Evolutionary conservation across 306 rosid genomes (phyloP).

Genomic region (Cercis canadensis): DNA sequence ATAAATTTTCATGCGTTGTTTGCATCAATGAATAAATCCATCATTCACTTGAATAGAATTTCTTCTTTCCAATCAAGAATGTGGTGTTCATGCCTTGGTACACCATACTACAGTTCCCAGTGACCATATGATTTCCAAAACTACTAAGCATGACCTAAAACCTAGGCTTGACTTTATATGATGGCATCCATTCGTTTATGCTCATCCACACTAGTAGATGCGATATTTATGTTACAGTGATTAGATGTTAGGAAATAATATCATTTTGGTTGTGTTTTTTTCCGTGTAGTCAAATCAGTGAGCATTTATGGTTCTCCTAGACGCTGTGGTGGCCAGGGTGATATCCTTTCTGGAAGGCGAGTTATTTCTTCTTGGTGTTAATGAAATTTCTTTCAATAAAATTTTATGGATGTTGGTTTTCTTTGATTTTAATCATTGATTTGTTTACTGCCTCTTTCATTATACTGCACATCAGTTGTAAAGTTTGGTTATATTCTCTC

Average conservation of each 20-base stretch:
- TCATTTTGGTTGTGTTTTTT: conserved; percentile 23
- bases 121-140: neutral
- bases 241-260: conserved; percentile 7
- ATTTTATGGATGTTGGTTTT: too few relatives aligned
- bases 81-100: conserved; percentile 1
- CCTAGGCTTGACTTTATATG: too few relatives aligned
- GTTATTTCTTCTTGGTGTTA: conserved; percentile 34
- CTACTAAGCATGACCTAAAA: too few relatives aligned
- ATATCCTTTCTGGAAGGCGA: conserved; percentile 97
- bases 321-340: conserved; percentile 97
- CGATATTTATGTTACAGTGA: neutral
- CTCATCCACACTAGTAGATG: neutral
- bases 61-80: conserved; percentile 10
- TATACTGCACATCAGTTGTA: too few relatives aligned
- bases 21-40: neutral
- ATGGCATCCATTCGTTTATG: too few relatives aligned
- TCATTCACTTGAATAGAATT: conserved; percentile 18
- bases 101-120: conserved; percentile 7
- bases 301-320: conserved; percentile 88
- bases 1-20: neutral
- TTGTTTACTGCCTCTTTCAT: too few relatives aligned
- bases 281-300: conserved; percentile 71
- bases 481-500: too few relatives aligned
- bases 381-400: neutral
- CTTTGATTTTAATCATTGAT: too few relatives aligned